Evolutionary conservation across 2,329 filamentous ascomycete genomes (phyloP).

Genomic region (Pseudonectria foliicola): DNA sequence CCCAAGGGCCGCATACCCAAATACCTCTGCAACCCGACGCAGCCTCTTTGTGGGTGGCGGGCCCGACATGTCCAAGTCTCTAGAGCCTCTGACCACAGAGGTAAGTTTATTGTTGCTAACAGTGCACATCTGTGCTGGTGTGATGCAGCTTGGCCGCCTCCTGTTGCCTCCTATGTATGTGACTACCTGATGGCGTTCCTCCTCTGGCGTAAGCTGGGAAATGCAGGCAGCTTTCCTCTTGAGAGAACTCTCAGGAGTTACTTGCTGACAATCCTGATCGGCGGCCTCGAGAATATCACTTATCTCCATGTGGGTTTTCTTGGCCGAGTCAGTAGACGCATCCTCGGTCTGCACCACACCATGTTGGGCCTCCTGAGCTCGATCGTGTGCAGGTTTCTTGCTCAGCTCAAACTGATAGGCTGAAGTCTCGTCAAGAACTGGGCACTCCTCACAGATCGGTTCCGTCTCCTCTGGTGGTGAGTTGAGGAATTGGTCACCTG

Average conservation of each 20-base stretch:
- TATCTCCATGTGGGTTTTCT: slow-evolving; percentile 2
- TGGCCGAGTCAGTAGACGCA: slow-evolving; percentile 1
- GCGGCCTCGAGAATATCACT: slow-evolving; percentile 3
- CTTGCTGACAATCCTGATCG: neutral
- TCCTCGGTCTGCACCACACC: slow-evolving; percentile 3
- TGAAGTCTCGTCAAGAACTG: slow-evolving; percentile 21
- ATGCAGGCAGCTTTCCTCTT: slow-evolving; percentile 25
- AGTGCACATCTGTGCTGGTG: neutral
- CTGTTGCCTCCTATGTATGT: neutral
- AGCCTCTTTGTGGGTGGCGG: slow-evolving; percentile 24
- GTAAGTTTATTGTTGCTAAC: neutral
- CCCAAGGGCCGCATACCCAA: slow-evolving; percentile 30
- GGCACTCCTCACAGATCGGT: neutral
- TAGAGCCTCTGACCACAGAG: neutral
- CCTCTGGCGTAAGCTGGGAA: slow-evolving; percentile 13
- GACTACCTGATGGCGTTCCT: slow-evolving; percentile 1
- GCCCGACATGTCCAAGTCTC: neutral
- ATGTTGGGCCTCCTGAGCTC: neutral
- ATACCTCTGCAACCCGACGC: slow-evolving; percentile 27
- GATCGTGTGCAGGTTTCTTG: slow-evolving; percentile 13
- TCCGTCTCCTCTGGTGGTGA: slow-evolving; percentile 6
- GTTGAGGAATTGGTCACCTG: slow-evolving; percentile 29
- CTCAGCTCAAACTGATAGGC: slow-evolving; percentile 24
- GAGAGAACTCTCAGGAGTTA: neutral
- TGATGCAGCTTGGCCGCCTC: neutral